Percentiles rank a stretch among this genome's conserved stretches.
These are phyloP conservation scores for Wallacemonas sp. DNA, from an alignment of 208 protist species.

Conservation along the genomic window DNA sequence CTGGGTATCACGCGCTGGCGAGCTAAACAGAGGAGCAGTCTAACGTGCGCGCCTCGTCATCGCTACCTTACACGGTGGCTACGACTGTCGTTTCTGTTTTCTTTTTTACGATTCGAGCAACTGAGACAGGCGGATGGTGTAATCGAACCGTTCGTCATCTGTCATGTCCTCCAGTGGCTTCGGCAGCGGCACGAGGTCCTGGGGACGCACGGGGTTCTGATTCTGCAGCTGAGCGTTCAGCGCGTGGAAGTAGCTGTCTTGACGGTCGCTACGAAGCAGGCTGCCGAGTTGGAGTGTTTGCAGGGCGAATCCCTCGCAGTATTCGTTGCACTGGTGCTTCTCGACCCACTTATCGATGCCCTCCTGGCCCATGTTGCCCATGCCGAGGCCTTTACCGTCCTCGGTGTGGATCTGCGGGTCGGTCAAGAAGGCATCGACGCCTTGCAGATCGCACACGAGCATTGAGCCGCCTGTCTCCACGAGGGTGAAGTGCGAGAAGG, in stretches of 20 bases:
- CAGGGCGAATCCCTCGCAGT: constrained; percentile 20
- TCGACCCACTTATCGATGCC: constrained; percentile 52
- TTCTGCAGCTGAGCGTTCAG: constrained; percentile 22
- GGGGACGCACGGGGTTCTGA: constrained; percentile 21
- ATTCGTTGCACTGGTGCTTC: constrained; percentile 29
- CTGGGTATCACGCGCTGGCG: too few relatives aligned
- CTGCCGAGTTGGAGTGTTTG: constrained; percentile 2
- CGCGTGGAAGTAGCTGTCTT: constrained; percentile 22
- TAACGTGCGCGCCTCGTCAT: too few relatives aligned
- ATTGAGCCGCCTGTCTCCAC: constrained; percentile 32
- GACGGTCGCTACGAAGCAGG: background rate
- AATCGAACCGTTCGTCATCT: constrained; percentile 32
- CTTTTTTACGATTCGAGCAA: constrained; percentile 14
- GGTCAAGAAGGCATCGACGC: constrained; percentile 49
- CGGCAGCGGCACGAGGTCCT: constrained; percentile 23
- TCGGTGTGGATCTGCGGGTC: constrained; percentile 68
- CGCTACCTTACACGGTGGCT: too few relatives aligned
- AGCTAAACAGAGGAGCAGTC: too few relatives aligned
- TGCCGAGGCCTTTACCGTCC: constrained; percentile 47
- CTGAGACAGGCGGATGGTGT: constrained; percentile 27
- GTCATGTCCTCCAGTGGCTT: constrained; percentile 43
- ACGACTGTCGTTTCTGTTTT: too few relatives aligned
- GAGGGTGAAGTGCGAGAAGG: constrained; percentile 72
- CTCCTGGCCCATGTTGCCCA: constrained; percentile 51
- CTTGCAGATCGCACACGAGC: constrained; percentile 65